Evolutionary conservation across 2,329 filamentous ascomycete species (phyloP).

Genomic region (Exophiala alcalophila): DNA sequence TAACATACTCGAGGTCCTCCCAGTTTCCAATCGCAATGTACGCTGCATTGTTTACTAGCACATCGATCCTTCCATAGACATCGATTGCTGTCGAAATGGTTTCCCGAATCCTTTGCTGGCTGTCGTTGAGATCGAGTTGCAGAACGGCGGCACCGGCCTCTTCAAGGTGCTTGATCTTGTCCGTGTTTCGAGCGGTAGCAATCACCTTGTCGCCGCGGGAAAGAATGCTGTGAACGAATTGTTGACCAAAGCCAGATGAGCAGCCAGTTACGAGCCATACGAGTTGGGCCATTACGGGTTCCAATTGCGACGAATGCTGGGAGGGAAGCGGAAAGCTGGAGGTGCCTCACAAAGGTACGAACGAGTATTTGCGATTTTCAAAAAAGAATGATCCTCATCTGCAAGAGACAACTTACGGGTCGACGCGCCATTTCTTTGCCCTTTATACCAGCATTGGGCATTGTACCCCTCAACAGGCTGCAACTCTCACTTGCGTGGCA

Average conservation of each 20-base stretch:
- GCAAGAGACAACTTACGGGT: no score
- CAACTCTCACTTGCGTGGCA: no score
- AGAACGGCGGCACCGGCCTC: constrained; percentile 8
- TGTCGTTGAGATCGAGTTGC: constrained; percentile 17
- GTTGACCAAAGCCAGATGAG: constrained; percentile 36
- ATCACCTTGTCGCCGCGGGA: constrained; percentile 37
- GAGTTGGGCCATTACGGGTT: constrained; percentile 27
- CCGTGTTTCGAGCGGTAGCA: constrained; percentile 34
- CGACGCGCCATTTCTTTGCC: no score
- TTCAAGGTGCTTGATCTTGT: constrained; percentile 7
- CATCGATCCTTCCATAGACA: constrained; percentile 32
- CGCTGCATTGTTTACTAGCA: constrained; percentile 38
- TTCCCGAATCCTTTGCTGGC: constrained; percentile 8
- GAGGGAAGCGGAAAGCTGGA: no score
- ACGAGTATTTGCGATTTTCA: no score
- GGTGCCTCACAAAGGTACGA: no score
- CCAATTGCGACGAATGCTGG: no score
- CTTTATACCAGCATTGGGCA: no score
- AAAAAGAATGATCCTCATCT: no score
- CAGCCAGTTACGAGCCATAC: constrained; percentile 40
- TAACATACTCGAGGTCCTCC: constrained; percentile 33
- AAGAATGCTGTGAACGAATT: constrained; percentile 32
- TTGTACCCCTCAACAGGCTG: no score
- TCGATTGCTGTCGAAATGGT: constrained; percentile 4
- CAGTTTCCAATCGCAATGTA: constrained; percentile 31